Conservation (phyloP, 2,329 filamentous ascomycete species). For the Colletotrichum sp. region DNA sequence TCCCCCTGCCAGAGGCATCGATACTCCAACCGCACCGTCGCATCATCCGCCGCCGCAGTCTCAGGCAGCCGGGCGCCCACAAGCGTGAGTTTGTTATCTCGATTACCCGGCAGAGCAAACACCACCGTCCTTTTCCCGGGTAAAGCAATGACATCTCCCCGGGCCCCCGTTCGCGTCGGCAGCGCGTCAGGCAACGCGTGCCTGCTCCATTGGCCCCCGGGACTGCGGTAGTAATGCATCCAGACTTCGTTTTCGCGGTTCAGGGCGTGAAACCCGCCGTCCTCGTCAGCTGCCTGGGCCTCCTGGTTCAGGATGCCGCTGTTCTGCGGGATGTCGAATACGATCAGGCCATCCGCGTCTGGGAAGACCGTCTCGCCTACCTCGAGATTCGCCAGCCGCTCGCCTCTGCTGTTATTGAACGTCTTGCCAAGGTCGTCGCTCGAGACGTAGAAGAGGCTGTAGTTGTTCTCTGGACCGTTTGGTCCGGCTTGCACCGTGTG, state of each 20-base stretch:
- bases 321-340: slow-evolving; percentile 17
- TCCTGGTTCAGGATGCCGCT: slow-evolving; percentile 17
- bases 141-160: slow-evolving; percentile 6
- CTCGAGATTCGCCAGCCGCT: slow-evolving; percentile 10
- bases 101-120: slow-evolving; percentile 14
- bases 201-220: not conserved
- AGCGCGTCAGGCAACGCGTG: not conserved
- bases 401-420: not conserved
- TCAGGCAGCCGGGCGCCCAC: not conserved
- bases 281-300: slow-evolving; percentile 10
- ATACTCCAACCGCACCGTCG: not conserved
- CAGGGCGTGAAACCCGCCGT: slow-evolving; percentile 13
- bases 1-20: not conserved
- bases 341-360: slow-evolving; percentile 9
- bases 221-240: slow-evolving; percentile 14
- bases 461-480: slow-evolving; percentile 18
- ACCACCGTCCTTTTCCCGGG: not conserved
- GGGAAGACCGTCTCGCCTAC: slow-evolving; percentile 14
- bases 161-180: slow-evolving; percentile 12
- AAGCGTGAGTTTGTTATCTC: slow-evolving; percentile 5
- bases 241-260: slow-evolving; percentile 18
- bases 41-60: not conserved
- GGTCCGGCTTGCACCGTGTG: slow-evolving; percentile 16
- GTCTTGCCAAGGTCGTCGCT: slow-evolving; percentile 10
- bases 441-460: slow-evolving; percentile 15